These are phyloP conservation scores for Avicennia marina DNA, from an alignment of 257 asterid species.

Conservation along the genomic window DNA sequence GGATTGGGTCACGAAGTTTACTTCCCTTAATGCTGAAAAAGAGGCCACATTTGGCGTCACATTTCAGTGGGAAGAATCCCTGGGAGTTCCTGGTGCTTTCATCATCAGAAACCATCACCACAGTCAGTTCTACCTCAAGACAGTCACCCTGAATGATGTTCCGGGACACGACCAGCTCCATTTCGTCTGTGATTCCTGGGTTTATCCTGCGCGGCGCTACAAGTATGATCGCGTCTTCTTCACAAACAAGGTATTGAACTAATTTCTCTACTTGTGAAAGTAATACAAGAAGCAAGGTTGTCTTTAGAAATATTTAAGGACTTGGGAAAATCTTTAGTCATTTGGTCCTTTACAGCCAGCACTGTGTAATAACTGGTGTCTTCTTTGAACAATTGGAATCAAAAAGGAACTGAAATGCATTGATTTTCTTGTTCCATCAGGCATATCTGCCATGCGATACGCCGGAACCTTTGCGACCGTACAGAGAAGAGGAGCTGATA, in stretches of 20 bases:
- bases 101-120: slow-evolving; percentile 61
- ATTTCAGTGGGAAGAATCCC: slow-evolving; percentile 65
- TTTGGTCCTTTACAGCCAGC: too few species aligned
- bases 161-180: slow-evolving; percentile 56
- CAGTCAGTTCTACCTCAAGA: slow-evolving; percentile 63
- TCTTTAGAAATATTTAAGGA: too few species aligned
- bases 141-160: slow-evolving; percentile 54
- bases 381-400: not conserved
- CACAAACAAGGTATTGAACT: slow-evolving; percentile 50
- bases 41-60: slow-evolving; percentile 37
- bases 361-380: too few species aligned
- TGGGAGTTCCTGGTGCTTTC: slow-evolving; percentile 74
- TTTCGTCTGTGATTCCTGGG: slow-evolving; percentile 82
- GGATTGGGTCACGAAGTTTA: slow-evolving; percentile 54
- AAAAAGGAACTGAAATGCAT: not conserved
- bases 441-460: slow-evolving; percentile 60
- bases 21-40: slow-evolving; percentile 54
- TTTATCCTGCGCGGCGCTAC: slow-evolving; percentile 64
- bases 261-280: too few species aligned
- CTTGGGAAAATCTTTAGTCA: too few species aligned
- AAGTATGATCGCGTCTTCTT: slow-evolving; percentile 64
- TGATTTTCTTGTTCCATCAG: slow-evolving; percentile 26
- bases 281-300: too few species aligned
- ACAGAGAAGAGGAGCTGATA: slow-evolving; percentile 68
- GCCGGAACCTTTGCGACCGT: slow-evolving; percentile 50